phyloP scores from a whole-genome alignment of 306 rosid species.

The Acacia confusa region DNA sequence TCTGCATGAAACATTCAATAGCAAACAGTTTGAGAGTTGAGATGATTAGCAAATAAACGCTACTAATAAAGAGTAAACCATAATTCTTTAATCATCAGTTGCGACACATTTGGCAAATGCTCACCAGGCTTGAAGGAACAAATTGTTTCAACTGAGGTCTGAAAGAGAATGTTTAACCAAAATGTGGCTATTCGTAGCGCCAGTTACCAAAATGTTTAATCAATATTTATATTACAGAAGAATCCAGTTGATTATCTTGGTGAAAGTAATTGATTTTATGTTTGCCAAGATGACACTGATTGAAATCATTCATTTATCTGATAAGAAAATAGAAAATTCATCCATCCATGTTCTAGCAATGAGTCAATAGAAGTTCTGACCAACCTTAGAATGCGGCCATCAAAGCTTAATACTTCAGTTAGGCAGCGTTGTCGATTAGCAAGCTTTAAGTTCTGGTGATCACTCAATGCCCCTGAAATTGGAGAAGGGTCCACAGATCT shows the following conservation, averaged over 20 bases:
- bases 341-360: slow-evolving; percentile 13
- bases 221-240: not conserved
- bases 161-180: not conserved
- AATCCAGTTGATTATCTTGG: not conserved
- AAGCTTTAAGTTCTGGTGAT: slow-evolving; percentile 69
- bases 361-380: slow-evolving; percentile 31
- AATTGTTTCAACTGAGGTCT: not conserved
- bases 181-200: not conserved
- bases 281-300: not conserved
- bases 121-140: not conserved
- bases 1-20: slow-evolving; percentile 55
- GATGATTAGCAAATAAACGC: slow-evolving; percentile 26
- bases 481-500: slow-evolving; percentile 79
- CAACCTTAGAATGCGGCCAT: slow-evolving; percentile 82
- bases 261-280: not conserved
- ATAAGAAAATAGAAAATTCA: slow-evolving; percentile 22
- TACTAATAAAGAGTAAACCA: not conserved
- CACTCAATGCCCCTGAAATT: slow-evolving; percentile 65
- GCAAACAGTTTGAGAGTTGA: slow-evolving; percentile 15
- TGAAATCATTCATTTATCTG: slow-evolving; percentile 2
- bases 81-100: not conserved
- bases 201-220: not conserved
- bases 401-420: slow-evolving; percentile 88
- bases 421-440: slow-evolving; percentile 66
- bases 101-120: not conserved